Evolutionary conservation across 345 rosid species (phyloP).

Genomic region (Brassica incana): DNA sequence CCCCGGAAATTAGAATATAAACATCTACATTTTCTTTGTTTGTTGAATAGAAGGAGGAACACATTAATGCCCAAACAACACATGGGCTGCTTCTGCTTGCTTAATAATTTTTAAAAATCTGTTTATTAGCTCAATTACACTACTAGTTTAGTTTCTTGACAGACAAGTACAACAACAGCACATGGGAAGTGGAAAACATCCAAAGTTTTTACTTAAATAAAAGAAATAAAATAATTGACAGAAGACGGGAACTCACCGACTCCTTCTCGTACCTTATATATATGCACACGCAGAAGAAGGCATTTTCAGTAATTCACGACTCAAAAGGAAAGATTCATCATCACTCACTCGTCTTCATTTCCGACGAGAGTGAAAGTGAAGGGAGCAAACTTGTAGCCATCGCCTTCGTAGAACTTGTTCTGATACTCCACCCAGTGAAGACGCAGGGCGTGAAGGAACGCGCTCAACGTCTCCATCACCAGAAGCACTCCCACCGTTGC

Average conservation of each 20-base stretch:
- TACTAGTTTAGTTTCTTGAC: neutral
- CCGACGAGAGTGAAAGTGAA: slow-evolving; percentile 55
- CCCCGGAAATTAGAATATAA: neutral
- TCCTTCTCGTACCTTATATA: slow-evolving; percentile 20
- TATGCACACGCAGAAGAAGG: slow-evolving; percentile 22
- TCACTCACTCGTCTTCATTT: slow-evolving; percentile 59
- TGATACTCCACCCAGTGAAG: slow-evolving; percentile 99
- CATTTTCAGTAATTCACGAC: neutral
- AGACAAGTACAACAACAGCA: neutral
- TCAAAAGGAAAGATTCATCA: neutral
- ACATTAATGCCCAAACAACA: neutral
- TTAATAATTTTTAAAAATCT: neutral
- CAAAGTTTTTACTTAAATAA: neutral
- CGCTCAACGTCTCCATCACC: slow-evolving; percentile 97
- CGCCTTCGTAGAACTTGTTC: slow-evolving; percentile 96
- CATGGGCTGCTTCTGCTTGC: neutral
- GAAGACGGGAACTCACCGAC: neutral
- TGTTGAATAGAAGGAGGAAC: neutral
- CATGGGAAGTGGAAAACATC: neutral
- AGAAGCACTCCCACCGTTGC: slow-evolving; percentile 93
- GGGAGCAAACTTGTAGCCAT: slow-evolving; percentile 86
- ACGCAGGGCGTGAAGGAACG: slow-evolving; percentile 91
- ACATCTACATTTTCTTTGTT: neutral
- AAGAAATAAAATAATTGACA: neutral
- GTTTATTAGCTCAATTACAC: neutral